Evolutionary conservation across 176 grass and related monocot species (phyloP).

Genomic region (Calamus simplicifolius): DNA sequence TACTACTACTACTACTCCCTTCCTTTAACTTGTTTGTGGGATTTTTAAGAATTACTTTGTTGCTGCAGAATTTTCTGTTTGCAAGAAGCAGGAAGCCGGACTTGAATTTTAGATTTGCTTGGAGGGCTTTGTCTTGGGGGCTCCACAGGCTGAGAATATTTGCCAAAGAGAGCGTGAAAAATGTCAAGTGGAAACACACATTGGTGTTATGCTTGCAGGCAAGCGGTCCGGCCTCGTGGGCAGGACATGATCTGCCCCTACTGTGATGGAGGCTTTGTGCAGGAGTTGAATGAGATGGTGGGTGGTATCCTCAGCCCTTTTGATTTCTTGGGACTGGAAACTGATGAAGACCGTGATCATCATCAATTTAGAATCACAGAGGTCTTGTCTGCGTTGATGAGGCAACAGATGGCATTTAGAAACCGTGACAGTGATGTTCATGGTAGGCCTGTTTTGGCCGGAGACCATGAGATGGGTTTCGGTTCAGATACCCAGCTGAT

Average conservation of each 20-base stretch:
- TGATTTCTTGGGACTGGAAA: neutral
- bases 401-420: neutral
- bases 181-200: slow-evolving; percentile 4
- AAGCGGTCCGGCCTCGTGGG: slow-evolving; percentile 3
- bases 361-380: neutral
- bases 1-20: too few relatives aligned
- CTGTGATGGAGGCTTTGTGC: slow-evolving; percentile 6
- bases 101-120: too few relatives aligned
- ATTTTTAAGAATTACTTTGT: too few relatives aligned
- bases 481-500: slow-evolving; percentile 2
- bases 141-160: too few relatives aligned
- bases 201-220: slow-evolving; percentile 15
- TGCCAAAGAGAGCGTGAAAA: too few relatives aligned
- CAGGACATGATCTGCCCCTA: slow-evolving; percentile 2
- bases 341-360: neutral
- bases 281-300: slow-evolving; percentile 9
- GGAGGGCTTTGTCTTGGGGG: too few relatives aligned
- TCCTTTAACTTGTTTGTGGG: too few relatives aligned
- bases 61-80: too few relatives aligned
- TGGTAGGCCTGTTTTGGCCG: neutral
- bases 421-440: neutral
- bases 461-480: slow-evolving; percentile 6
- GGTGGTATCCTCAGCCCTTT: neutral
- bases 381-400: slow-evolving; percentile 4
- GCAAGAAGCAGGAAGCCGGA: too few relatives aligned